Evolutionary conservation across 108 stramenopile genomes (phyloP), one percentile per base, ranked within the genome.

Genomic region (Cylindrotheca fusiformis): DNA sequence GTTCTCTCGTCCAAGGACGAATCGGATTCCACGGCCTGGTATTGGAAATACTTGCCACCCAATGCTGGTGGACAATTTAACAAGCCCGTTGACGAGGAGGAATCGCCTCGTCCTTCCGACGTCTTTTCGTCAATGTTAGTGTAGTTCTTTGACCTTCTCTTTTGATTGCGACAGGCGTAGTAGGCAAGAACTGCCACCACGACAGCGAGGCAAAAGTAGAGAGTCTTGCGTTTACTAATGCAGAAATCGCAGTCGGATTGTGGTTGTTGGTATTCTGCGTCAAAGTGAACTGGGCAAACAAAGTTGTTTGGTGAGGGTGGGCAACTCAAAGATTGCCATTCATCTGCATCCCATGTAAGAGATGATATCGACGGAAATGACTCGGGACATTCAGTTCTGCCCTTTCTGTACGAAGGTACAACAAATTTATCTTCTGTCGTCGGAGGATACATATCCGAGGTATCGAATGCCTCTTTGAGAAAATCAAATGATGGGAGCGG

Each of bases 11-110:
- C 55, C 18, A 31, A 56, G 30, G 24, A 21, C 27, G 55, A 56
- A 30, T 56, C 55, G 1, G 55, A 56, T 56, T 56, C 55, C 17
- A 56, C 32, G 12, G 55, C 55, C 32, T 56, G 55, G 32, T 63
- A 48, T 0, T 25, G 23, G 14, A 41, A 41, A 14, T 41, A 41
- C 14, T 41, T 41, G 6, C 14, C 14, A 14, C 36, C 36, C 6
- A 41, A 10, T 14, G 10, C 36, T 10, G 36, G 6, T 6, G 14
- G 36, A n/a, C n/a, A n/a, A 14, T 41, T 41, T 14, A 41, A 41
- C 6, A 41, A 14, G 14, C 36, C 14, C 6, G 36, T 14, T 6
- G 36, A 41, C 6, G 14, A 41, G 36, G 6, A 10, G 36, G 36
- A 41, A 41, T 6, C 6, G 10, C 36, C 36, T 10, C 14, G 10